These are phyloP conservation scores for Phialemonium atrogriseum DNA, from an alignment of 2,329 filamentous ascomycete genomes.

Conservation along the genomic window DNA sequence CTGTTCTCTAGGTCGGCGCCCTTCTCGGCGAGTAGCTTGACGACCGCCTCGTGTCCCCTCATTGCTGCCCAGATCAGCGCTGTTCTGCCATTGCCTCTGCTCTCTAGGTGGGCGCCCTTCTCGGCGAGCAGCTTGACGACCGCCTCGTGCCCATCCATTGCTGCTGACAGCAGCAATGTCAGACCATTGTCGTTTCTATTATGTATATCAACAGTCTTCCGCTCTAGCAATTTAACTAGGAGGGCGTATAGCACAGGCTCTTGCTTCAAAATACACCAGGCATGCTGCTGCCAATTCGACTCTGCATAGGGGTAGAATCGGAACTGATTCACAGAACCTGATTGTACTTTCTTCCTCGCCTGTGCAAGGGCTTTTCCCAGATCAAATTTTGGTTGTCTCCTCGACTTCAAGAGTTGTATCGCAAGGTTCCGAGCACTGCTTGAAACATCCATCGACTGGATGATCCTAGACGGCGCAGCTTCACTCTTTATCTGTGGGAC, in stretches of 20 bases:
- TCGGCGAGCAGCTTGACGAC: neutral
- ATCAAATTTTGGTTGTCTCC: neutral
- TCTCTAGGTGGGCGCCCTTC: neutral
- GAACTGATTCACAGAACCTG: neutral
- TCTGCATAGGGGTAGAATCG: constrained; percentile 1
- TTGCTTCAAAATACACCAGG: neutral
- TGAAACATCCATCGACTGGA: constrained; percentile 10
- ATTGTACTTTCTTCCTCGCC: neutral
- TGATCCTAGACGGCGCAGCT: constrained; percentile 14
- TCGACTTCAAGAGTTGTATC: constrained; percentile 4
- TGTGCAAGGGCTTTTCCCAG: constrained; percentile 4
- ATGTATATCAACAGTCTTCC: neutral
- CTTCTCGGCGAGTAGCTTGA: neutral
- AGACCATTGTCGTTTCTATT: neutral
- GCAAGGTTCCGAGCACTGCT: constrained; percentile 8
- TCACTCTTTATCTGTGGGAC: constrained; percentile 11
- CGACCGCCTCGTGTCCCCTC: neutral
- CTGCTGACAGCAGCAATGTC: neutral
- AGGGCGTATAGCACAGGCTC: neutral
- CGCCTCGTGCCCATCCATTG: neutral
- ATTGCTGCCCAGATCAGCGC: neutral
- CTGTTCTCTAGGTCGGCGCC: neutral
- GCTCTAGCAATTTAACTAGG: neutral
- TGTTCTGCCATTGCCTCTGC: neutral
- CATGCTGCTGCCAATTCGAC: neutral